Percentiles rank a stretch among this genome's conserved stretches.
These are phyloP conservation scores for Beauveria sp. DNA, from an alignment of 2,329 filamentous ascomycete species.

Conservation along the genomic window DNA sequence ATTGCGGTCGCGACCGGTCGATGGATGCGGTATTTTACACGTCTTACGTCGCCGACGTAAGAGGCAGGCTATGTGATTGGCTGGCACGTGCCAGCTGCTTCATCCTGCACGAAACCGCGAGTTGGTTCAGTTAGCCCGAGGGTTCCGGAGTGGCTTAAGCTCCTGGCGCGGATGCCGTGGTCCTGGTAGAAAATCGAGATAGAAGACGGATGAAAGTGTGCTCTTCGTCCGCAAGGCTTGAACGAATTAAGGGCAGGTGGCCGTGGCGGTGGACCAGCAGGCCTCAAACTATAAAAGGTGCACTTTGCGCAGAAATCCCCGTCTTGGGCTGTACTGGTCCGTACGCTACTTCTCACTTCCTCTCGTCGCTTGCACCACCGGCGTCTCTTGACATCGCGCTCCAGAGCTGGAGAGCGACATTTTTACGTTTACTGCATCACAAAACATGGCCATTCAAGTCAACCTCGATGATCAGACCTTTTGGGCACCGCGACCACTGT, in stretches of 20 bases:
- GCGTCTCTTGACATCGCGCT: no score
- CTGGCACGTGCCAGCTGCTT: no score
- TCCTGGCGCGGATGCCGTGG: not conserved
- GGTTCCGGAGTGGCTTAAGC: not conserved
- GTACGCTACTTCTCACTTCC: no score
- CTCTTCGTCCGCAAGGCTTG: not conserved
- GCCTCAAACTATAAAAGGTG: no score
- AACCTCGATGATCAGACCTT: slow-evolving; percentile 7
- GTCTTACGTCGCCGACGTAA: no score
- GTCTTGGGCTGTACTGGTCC: no score
- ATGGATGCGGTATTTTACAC: no score
- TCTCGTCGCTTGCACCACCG: no score
- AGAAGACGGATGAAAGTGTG: not conserved
- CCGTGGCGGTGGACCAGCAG: not conserved
- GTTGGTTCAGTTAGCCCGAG: not conserved
- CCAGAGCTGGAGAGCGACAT: not conserved
- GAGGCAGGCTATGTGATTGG: no score
- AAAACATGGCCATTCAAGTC: not conserved
- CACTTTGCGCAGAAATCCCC: no score
- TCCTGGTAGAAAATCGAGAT: not conserved
- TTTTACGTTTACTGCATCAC: not conserved
- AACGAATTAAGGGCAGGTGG: not conserved
- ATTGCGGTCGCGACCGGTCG: no score
- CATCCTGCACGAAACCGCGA: not conserved
- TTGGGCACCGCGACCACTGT: not conserved